Conservation (phyloP, 1,284 basidiomycete genomes). For the Anthracocystis walkeri region DNA sequence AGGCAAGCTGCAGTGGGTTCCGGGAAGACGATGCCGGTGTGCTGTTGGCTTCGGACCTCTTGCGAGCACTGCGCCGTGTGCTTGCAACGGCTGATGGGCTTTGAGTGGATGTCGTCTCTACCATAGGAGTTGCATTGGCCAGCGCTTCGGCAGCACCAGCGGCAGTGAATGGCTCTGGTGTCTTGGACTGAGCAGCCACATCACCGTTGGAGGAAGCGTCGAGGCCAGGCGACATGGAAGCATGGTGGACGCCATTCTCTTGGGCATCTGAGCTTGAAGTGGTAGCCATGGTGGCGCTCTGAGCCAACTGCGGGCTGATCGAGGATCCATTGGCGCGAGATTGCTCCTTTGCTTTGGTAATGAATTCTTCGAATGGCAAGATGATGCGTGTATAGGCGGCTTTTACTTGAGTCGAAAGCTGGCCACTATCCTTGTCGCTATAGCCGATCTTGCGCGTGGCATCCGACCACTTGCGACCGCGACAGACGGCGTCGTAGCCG, state of each 20-base stretch:
- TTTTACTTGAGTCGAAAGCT: slow-evolving; percentile 86
- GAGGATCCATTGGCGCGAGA: slow-evolving; percentile 30
- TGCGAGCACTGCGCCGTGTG: slow-evolving; percentile 43
- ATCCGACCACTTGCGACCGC: slow-evolving; percentile 85
- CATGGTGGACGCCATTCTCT: slow-evolving; percentile 13
- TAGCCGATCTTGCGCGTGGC: slow-evolving; percentile 85
- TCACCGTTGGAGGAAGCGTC: slow-evolving; percentile 25
- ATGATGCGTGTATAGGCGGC: slow-evolving; percentile 90
- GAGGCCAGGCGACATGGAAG: slow-evolving; percentile 36
- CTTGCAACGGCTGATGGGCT: slow-evolving; percentile 36
- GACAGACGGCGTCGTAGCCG: slow-evolving; percentile 83
- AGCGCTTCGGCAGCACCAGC: slow-evolving; percentile 31
- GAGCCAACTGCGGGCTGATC: slow-evolving; percentile 27
- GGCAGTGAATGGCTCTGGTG: slow-evolving; percentile 39
- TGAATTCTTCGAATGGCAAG: slow-evolving; percentile 91
- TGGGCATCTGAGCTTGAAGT: slow-evolving; percentile 7
- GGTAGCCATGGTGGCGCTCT: slow-evolving; percentile 31
- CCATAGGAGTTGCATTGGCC: slow-evolving; percentile 19
- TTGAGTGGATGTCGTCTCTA: slow-evolving; percentile 19
- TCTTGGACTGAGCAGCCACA: slow-evolving; percentile 17
- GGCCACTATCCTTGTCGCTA: slow-evolving; percentile 74
- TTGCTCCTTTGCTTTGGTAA: slow-evolving; percentile 71
- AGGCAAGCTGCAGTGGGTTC: slow-evolving; percentile 22
- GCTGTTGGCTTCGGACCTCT: slow-evolving; percentile 33
- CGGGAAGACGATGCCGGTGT: slow-evolving; percentile 31